These are phyloP conservation scores for Hypoxylon sp. DNA, from an alignment of 2,329 filamentous ascomycete species.

Conservation along the genomic window DNA sequence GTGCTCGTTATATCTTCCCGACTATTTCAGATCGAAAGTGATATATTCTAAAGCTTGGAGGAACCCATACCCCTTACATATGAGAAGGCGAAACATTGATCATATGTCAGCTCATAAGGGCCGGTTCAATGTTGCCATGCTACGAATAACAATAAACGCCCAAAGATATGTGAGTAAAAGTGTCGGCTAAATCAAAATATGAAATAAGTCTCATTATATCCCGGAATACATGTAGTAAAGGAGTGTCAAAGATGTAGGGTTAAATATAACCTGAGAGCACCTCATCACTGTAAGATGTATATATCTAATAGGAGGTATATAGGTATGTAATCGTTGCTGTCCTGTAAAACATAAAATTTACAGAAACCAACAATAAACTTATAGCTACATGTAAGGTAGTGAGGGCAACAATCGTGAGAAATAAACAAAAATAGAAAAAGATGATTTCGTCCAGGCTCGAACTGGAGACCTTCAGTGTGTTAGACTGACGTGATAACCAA, in stretches of 20 bases:
- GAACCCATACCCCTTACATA: background rate
- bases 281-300: background rate
- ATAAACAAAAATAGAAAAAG: slow-evolving; percentile 5
- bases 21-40: background rate
- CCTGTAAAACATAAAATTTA: background rate
- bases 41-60: background rate
- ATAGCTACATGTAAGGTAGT: background rate
- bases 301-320: background rate
- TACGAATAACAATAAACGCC: background rate
- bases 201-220: background rate
- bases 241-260: background rate
- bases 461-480: slow-evolving; percentile 59
- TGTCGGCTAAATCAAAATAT: background rate
- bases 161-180: background rate
- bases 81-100: background rate
- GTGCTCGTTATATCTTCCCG: background rate
- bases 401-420: background rate
- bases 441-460: slow-evolving; percentile 52
- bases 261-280: background rate
- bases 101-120: background rate
- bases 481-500: slow-evolving; percentile 67
- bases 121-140: background rate
- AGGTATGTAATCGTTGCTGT: background rate
- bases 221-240: background rate
- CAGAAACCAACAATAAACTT: too few species aligned